These are phyloP conservation scores for Apodospora peruviana DNA, from an alignment of 495 filamentous ascomycete genomes.

Conservation along the genomic window DNA sequence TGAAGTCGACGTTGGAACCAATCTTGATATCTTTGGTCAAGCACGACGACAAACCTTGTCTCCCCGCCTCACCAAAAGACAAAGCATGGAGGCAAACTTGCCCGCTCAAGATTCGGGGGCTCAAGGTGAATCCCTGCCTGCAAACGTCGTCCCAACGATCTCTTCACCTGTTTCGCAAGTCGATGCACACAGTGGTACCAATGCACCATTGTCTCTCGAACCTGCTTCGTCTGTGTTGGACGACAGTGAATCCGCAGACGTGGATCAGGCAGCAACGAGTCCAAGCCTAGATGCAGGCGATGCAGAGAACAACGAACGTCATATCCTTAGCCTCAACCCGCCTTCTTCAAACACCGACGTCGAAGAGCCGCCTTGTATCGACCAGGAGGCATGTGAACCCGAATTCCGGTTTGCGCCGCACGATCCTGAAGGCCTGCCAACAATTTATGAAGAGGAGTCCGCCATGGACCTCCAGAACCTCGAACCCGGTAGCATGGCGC, in stretches of 20 bases:
- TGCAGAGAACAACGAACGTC: background rate
- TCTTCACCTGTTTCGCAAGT: background rate
- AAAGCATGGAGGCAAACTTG: too few relatives aligned
- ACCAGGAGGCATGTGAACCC: background rate
- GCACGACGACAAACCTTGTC: background rate
- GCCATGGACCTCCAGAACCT: constrained; percentile 1
- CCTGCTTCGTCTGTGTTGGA: background rate
- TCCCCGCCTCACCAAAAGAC: too few relatives aligned
- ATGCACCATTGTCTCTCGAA: too few relatives aligned
- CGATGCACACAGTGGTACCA: background rate
- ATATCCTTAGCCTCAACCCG: background rate
- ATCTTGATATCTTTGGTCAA: constrained; percentile 25
- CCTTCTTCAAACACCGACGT: background rate
- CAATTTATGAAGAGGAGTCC: constrained; percentile 23
- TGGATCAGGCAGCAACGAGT: constrained; percentile 15
- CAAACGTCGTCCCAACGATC: background rate
- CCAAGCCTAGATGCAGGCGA: background rate
- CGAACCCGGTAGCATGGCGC: background rate
- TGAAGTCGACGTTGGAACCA: constrained; percentile 24
- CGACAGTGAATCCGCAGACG: background rate
- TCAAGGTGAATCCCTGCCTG: background rate
- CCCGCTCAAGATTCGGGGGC: background rate
- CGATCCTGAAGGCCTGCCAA: constrained; percentile 25
- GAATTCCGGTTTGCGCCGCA: constrained; percentile 8
- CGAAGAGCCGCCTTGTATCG: background rate